Base-by-base conservation (phyloP, 1,284 basidiomycete species). In the Malassezia caprae region DNA sequence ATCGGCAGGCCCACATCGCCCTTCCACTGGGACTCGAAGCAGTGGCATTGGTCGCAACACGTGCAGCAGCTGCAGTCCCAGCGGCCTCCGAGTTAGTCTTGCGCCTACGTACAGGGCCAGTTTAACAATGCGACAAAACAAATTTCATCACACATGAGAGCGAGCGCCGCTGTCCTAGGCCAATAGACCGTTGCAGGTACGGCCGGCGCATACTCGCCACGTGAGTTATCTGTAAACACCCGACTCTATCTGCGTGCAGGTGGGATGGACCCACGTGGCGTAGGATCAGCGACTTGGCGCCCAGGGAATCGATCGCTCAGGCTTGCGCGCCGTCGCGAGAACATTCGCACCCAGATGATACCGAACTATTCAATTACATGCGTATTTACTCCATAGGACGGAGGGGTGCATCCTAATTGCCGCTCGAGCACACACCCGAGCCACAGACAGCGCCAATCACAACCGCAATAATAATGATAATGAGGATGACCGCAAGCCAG, bases 401-500 rank as follows among this genome's bases (percentile, higher is more conserved):
- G 37, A 19, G 15, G 37, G 19, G 15, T 21, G 12, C 15, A 8
- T 45, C 19, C 13, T 49, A 35, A 15, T 49, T 57, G 34, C n/a
- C 21, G 35, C 34, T 30, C 11, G 19, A 15, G 45, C 51, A 53
- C 31, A 48, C 43, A 17, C 56, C 53, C 24, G 37, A 8, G 8
- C 59, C 56, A 53, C 71, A 73, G 23, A 73, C 50, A 15, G 60
- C 64, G 2, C 55, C 70, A 1, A 54, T 67, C 10, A 69, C 56
- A 19, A 63, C 56, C 0, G 59, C 70, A 15, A 66, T 67, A 34
- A 63, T 56, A 39, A 68, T 62, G 24, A 69, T 45, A 44, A 72
- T 55, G 13, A 71, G 30, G 45, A 70, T 59, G 49, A 72, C 42
- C 24, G 62, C 32, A 54, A 66, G 57, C 65, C 64, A 68, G 65